phyloP scores from a whole-genome alignment of 2,329 filamentous ascomycete genomes.

The Hypomyces rosellus region DNA sequence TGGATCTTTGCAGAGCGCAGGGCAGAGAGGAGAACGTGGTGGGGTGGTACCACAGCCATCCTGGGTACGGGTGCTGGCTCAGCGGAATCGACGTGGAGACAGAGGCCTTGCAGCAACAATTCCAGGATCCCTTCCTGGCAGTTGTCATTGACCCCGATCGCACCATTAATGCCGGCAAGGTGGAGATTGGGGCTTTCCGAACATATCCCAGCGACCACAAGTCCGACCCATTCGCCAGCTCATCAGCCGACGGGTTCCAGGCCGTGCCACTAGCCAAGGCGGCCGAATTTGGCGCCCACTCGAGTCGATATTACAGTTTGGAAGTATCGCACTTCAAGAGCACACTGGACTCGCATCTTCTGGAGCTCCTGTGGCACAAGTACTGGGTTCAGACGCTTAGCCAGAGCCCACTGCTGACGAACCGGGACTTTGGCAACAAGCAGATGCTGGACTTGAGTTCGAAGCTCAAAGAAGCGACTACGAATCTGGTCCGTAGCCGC shows the following conservation, averaged over 20 bases:
- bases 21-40: slow-evolving; percentile 83
- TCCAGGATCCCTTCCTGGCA: slow-evolving; percentile 85
- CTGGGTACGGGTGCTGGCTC: slow-evolving; percentile 97
- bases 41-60: slow-evolving; percentile 97
- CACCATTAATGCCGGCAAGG: slow-evolving; percentile 88
- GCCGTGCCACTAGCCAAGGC: slow-evolving; percentile 88
- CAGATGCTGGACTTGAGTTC: slow-evolving; percentile 83
- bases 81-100: slow-evolving; percentile 93
- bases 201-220: slow-evolving; percentile 77
- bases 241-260: slow-evolving; percentile 53
- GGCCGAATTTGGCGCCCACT: slow-evolving; percentile 91
- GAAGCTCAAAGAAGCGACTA: slow-evolving; percentile 66
- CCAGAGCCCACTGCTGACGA: slow-evolving; percentile 82
- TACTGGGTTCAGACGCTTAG: slow-evolving; percentile 98
- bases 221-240: slow-evolving; percentile 25
- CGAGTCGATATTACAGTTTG: slow-evolving; percentile 82
- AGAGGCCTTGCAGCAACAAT: slow-evolving; percentile 77
- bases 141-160: slow-evolving; percentile 95
- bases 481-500: slow-evolving; percentile 21
- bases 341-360: slow-evolving; percentile 75
- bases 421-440: slow-evolving; percentile 86
- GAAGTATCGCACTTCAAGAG: slow-evolving; percentile 94
- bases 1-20: slow-evolving; percentile 68
- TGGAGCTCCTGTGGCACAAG: slow-evolving; percentile 94
- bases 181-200: slow-evolving; percentile 94